phyloP scores from a whole-genome alignment of 2,329 filamentous ascomycete species.

The Neofusicoccum kwambonambiense region DNA sequence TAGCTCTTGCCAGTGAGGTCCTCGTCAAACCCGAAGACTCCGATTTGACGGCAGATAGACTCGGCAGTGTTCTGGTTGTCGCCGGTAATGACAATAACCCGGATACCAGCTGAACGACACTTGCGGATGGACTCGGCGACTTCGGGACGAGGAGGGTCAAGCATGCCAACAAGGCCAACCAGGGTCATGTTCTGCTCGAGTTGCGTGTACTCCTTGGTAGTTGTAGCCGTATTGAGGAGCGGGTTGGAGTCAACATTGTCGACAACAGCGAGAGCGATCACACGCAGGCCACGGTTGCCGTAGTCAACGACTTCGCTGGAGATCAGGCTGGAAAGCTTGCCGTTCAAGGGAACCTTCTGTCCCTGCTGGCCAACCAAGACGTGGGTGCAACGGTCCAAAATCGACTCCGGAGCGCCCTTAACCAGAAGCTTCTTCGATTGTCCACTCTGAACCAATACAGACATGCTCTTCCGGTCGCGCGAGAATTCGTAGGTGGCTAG shows the following conservation, averaged over 20 bases:
- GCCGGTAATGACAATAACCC: conserved; percentile 96
- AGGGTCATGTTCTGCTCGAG: conserved; percentile 94
- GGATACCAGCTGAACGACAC: conserved; percentile 90
- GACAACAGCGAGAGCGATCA: conserved; percentile 87
- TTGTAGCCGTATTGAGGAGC: conserved; percentile 72
- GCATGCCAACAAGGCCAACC: conserved; percentile 90
- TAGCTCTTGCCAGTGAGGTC: conserved; percentile 88
- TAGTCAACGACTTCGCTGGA: conserved; percentile 82
- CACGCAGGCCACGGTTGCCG: conserved; percentile 86
- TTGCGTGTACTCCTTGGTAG: conserved; percentile 77
- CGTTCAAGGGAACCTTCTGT: conserved; percentile 70
- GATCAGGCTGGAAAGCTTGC: conserved; percentile 68
- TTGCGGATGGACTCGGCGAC: conserved; percentile 81
- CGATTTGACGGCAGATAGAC: conserved; percentile 95
- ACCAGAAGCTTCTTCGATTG: conserved; percentile 79
- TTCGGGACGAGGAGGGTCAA: conserved; percentile 92
- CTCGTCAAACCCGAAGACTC: conserved; percentile 80
- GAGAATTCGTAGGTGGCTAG: conserved; percentile 96
- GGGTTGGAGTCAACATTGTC: conserved; percentile 71
- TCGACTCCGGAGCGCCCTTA: conserved; percentile 92
- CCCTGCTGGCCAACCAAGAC: conserved; percentile 75
- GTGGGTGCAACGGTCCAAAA: conserved; percentile 88
- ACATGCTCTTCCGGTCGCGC: conserved; percentile 98
- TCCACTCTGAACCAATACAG: conserved; percentile 76
- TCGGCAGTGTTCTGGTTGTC: conserved; percentile 98